phyloP scores from a whole-genome alignment of 495 filamentous ascomycete genomes.

The Wilcoxina mikolae region DNA sequence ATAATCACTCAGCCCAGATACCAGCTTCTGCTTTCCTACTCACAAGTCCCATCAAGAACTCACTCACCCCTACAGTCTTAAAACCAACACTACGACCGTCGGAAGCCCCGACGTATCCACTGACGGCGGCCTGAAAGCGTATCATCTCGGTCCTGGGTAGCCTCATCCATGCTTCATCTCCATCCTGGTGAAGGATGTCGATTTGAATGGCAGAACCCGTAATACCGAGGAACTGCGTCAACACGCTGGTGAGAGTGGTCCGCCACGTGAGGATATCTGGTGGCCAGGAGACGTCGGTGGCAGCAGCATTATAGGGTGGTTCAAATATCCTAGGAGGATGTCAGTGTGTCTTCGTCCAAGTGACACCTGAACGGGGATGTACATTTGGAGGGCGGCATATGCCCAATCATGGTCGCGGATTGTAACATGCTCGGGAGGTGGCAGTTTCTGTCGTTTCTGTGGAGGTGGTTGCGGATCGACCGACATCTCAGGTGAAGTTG shows the following conservation, averaged over 20 bases:
- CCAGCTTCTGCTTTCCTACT: conserved; percentile 22
- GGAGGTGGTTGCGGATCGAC: too few species aligned
- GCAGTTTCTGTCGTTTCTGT: background rate
- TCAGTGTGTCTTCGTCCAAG: background rate
- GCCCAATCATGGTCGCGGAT: conserved; percentile 24
- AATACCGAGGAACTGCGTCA: conserved; percentile 67
- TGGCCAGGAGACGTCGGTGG: conserved; percentile 22
- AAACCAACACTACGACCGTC: conserved; percentile 19
- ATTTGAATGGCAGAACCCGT: conserved; percentile 61
- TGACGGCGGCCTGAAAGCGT: conserved; percentile 43
- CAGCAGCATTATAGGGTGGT: conserved; percentile 16
- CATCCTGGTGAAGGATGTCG: conserved; percentile 58
- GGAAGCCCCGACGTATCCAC: conserved; percentile 18
- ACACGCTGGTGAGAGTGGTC: conserved; percentile 54
- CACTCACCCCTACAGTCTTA: conserved; percentile 14
- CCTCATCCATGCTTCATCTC: conserved; percentile 52
- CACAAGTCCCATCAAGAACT: conserved; percentile 28
- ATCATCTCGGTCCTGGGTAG: conserved; percentile 53
- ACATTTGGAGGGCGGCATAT: conserved; percentile 25
- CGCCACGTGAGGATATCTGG: conserved; percentile 63
- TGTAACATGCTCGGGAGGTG: conserved; percentile 10
- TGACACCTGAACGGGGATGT: conserved; percentile 1
- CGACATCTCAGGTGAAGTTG: too few species aligned
- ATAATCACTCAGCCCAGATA: conserved; percentile 21
- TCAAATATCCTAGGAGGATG: conserved; percentile 20